phyloP scores from a whole-genome alignment of 257 asterid genomes.

The Nicotiana knightiana region DNA sequence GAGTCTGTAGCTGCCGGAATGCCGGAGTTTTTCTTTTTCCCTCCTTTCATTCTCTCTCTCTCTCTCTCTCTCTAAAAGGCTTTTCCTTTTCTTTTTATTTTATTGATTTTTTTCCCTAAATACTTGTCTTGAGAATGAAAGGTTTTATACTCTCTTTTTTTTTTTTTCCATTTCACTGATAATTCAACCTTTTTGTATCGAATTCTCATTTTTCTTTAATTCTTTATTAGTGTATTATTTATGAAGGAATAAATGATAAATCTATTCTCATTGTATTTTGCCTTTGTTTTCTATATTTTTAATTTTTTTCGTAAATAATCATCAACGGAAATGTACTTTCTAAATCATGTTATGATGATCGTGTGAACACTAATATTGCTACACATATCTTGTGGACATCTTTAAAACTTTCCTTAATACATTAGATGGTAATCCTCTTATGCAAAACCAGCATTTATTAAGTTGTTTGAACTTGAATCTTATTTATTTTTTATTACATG shows the following conservation, averaged over 20 bases:
- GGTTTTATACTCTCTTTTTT: not conserved
- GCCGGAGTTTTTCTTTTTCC: constrained; percentile 15
- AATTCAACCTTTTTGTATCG: too few relatives aligned
- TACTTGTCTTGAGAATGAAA: too few relatives aligned
- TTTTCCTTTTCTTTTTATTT: not conserved
- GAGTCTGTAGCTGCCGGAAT: constrained; percentile 9
- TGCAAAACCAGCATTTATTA: not conserved
- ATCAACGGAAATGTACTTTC: too few relatives aligned
- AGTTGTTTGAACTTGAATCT: not conserved
- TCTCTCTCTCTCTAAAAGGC: not conserved
- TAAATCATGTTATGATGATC: not conserved
- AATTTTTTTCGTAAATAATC: not conserved
- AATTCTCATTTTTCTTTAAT: too few relatives aligned
- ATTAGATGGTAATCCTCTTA: not conserved
- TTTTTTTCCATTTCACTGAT: not conserved
- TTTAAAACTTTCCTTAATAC: not conserved
- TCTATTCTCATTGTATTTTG: not conserved
- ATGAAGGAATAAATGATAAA: too few relatives aligned
- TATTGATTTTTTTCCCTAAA: not conserved
- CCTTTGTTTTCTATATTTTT: not conserved
- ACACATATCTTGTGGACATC: not conserved
- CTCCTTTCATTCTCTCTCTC: constrained; percentile 26
- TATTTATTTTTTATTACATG: not conserved
- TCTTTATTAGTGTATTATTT: too few relatives aligned
- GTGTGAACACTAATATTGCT: not conserved